Conservation (phyloP, 768 basidiomycete genomes). For the Exidia glandulosa region DNA sequence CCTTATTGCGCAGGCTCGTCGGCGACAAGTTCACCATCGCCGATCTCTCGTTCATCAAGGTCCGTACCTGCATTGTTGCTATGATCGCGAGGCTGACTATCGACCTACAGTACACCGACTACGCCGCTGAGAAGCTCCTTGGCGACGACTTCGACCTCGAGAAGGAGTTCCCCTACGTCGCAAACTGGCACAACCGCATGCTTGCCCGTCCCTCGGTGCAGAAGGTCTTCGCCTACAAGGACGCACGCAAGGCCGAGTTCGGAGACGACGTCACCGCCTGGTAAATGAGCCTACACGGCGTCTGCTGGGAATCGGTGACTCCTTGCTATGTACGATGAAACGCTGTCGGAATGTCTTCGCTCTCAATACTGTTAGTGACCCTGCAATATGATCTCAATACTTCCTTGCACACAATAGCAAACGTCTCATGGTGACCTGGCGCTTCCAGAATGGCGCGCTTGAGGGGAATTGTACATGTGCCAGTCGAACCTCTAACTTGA, state of each 20-base stretch:
- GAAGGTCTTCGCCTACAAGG: constrained; percentile 4
- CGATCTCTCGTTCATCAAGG: constrained; percentile 3
- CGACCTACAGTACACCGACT: constrained; percentile 1
- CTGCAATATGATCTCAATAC: too few relatives aligned
- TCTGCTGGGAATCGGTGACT: neutral
- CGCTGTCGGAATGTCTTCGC: too few relatives aligned
- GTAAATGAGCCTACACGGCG: neutral
- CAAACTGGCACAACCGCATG: neutral
- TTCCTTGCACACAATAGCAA: too few relatives aligned
- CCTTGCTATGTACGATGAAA: neutral
- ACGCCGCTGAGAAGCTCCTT: constrained; percentile 1
- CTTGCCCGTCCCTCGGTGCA: constrained; percentile 1
- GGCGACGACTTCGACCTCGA: constrained; percentile 1
- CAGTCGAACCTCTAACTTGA: too few relatives aligned
- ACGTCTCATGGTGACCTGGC: too few relatives aligned
- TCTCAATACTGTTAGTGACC: too few relatives aligned
- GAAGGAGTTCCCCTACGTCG: constrained; percentile 3
- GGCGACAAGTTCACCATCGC: constrained; percentile 2
- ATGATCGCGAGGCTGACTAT: too few relatives aligned
- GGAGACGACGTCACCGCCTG: neutral
- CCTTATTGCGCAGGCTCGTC: neutral
- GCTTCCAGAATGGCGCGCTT: too few relatives aligned
- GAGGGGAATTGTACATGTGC: too few relatives aligned
- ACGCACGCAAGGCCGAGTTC: neutral
- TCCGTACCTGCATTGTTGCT: neutral